Base-by-base conservation (phyloP, 345 rosid species). In the Gossypioides kirkii region DNA sequence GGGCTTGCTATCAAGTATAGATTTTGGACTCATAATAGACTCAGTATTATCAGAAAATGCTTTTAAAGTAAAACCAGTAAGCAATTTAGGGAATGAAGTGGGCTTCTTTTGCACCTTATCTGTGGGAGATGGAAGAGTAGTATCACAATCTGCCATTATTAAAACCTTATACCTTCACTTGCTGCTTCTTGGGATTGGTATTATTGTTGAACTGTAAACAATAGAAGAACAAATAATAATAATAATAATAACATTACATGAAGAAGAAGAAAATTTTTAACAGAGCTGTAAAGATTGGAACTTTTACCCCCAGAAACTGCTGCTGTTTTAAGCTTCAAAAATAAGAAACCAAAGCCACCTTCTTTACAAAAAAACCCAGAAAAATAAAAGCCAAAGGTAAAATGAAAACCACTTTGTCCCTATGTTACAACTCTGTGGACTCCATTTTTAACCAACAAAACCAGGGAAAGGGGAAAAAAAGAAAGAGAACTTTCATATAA, bases 1-100 rank as follows among this genome's bases (percentile, higher is more conserved):
- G 28, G 94, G 86, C 77, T 89, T 91, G 66, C 83, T 73, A 78
- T 93, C 98, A 56, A 93, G 98, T 56, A 86, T 91, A 6, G 98
- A 93, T 69, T 94, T 93, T 32, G 98, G 98, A 66, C 98, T 93
- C 60, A 89, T 86, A 36, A 83, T 77, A 6, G 82, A 74, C 62
- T 88, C 91, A 45, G 82, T 64, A 20, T 80, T 73, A 22, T 87
- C 91, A 26, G 97, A 75, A 76, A 86, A 79, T 62, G 76, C 78
- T 78, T 89, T 89, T 18, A 88, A 79, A 70, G 73, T 70, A 59
- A 90, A 86, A 71, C 87, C 86, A 69, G 90, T 78, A 68, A 91
- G 87, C 77, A 90, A 73, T 61, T 87, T 83, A 22, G 98, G 90
- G 82, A 87, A 86, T 8, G 92, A 88, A 66, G 84, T 74, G 63